Conservation (phyloP, 73 alveolate species). For the Paramecium sonneborni region DNA sequence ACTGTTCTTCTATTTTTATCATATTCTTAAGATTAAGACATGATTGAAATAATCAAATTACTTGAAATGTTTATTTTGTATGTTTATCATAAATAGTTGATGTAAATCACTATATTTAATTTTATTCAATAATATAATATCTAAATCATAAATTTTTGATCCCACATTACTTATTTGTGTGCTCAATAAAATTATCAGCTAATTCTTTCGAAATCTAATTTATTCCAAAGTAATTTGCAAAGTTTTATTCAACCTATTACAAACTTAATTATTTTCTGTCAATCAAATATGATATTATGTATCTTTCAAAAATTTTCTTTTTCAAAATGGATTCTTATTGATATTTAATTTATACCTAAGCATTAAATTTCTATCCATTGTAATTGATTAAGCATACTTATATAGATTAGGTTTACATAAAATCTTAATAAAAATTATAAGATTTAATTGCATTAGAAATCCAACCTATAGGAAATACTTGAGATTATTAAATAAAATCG, state of each 20-base stretch:
- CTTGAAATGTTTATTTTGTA: background rate
- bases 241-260: background rate
- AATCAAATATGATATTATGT: background rate
- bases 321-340: background rate
- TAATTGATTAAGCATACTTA: background rate
- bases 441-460: background rate
- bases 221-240: background rate
- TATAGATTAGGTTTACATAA: background rate
- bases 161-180: background rate
- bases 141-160: background rate
- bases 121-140: background rate
- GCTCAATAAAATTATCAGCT: background rate
- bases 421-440: background rate
- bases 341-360: background rate
- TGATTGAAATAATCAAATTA: background rate
- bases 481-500: background rate
- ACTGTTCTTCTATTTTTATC: background rate
- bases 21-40: background rate
- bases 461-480: background rate
- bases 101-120: background rate
- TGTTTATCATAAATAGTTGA: background rate
- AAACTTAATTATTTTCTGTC: background rate
- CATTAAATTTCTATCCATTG: background rate
- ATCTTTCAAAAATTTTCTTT: background rate
- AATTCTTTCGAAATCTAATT: background rate